Base-by-base conservation (phyloP, 345 rosid genomes). In the Melastoma malabathricum region DNA sequence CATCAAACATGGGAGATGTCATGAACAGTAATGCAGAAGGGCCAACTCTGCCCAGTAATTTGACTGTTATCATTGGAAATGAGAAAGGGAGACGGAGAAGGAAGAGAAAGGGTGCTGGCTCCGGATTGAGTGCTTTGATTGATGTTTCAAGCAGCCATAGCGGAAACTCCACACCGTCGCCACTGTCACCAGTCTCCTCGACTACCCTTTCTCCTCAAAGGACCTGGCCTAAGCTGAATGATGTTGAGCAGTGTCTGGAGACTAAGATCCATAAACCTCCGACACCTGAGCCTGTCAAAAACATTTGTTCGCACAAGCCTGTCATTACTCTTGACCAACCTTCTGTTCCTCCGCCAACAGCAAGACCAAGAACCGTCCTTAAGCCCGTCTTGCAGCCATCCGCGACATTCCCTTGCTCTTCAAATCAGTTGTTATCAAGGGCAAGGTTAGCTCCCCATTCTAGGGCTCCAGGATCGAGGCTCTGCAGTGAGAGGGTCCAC, bases 141-240 rank as follows among this genome's bases (percentile, higher is more conserved):
- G 96, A 90, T 52, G 85, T 75, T 22, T 86, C 94, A 10, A 90
- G 96, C 61, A 90, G 92, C 67, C 85, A 84, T 56, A 90, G 94
- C 31, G 98, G 89, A 60, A 80, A 77, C 61, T 86, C 98, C 23
- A 90, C 98, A 10, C 96, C 98, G 15, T 82, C 85, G 8, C 94
- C 96, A 2, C 52, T 73, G 45, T 89, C 98, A 48, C 94, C 88
- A 34, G 39, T 58, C 1, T 34, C 41, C 44, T 61, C 64, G 43
- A 63, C 74, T 18, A 47, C 31, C 29, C 54, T n/a, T 13, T 65
- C 61, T 15, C 55, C 75, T 44, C 59, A 55, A 22, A 64, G 75
- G 5, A 15, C 55, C 17, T 66, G 63, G 64, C 55, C 70, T 20
- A 58, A 64, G 13, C 51, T 79, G 61, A 59, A 72, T 49, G 74